phyloP scores from a whole-genome alignment of 768 basidiomycete genomes.

The Hydnomerulius pinastri region DNA sequence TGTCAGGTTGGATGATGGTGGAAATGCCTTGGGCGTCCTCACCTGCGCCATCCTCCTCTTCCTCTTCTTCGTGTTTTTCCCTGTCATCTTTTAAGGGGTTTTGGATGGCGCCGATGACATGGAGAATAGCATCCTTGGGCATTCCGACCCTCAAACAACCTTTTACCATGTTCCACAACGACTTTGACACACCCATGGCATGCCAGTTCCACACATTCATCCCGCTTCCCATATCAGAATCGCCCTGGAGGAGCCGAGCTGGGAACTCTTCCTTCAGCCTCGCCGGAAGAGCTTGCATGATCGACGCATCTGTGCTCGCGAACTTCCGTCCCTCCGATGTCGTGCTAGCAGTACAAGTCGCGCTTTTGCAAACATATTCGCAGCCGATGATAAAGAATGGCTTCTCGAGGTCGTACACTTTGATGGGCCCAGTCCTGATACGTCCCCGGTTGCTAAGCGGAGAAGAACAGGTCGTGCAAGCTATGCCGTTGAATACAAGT shows the following conservation, averaged over 20 bases:
- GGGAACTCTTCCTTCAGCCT: slow-evolving; percentile 77
- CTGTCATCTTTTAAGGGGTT: slow-evolving; percentile 37
- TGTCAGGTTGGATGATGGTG: slow-evolving; percentile 24
- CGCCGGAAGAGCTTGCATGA: slow-evolving; percentile 67
- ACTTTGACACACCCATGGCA: slow-evolving; percentile 67
- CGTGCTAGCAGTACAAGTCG: slow-evolving; percentile 44
- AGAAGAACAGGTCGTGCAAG: slow-evolving; percentile 64
- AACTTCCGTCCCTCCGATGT: slow-evolving; percentile 61
- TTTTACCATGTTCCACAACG: slow-evolving; percentile 74
- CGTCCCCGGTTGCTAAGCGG: slow-evolving; percentile 68
- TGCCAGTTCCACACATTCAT: slow-evolving; percentile 76
- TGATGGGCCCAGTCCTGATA: slow-evolving; percentile 73
- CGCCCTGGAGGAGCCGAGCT: slow-evolving; percentile 57
- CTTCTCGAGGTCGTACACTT: slow-evolving; percentile 76
- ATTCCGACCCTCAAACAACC: slow-evolving; percentile 60
- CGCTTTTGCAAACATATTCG: slow-evolving; percentile 67
- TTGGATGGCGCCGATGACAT: slow-evolving; percentile 60
- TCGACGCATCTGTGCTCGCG: slow-evolving; percentile 70
- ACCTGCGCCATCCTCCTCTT: slow-evolving; percentile 33
- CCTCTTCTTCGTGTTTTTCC: slow-evolving; percentile 35
- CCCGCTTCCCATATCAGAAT: slow-evolving; percentile 58
- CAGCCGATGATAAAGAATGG: slow-evolving; percentile 88
- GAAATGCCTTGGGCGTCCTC: slow-evolving; percentile 30
- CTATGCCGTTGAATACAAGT: slow-evolving; percentile 79
- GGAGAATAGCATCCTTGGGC: slow-evolving; percentile 60